Base-by-base conservation (phyloP, 345 rosid genomes). In the Salix exigua region DNA sequence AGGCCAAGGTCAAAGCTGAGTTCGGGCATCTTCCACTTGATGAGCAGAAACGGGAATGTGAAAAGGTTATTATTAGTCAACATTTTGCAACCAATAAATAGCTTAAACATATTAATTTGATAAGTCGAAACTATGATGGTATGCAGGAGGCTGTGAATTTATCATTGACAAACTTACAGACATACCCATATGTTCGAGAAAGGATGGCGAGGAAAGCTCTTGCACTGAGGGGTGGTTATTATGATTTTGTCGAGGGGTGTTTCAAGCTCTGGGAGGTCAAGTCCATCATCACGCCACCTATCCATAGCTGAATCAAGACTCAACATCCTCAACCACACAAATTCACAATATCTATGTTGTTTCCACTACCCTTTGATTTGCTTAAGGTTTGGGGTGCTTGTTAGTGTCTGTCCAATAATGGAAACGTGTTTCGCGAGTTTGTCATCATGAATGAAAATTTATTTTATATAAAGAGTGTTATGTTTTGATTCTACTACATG, bases 81-180 rank as follows among this genome's bases (percentile, higher is more conserved):
- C 7, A 51, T 18, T 19, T 19, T 19, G 3, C 6, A 18, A 19
- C 19, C 9, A 19, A 19, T 51, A 0, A 19, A 19, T 18, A 19
- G 23, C 58, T 51, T 8, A 51, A 50, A 51, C 19, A 51, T 18
- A 19, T 33, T 6, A 18, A 9, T 40, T 30, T n/a, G 11, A 30
- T 21, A 50, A n/a, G 1, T 6, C 25, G 44, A 26, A 19, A 25
- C 31, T 65, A 17, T 7, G 37, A 33, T 33, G 37, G 37, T 6
- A 50, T 25, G 70, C 83, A 83, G 83, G 86, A 83, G 65, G 76
- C 86, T 11, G 83, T 80, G 75, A 77, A 80, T 74, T 37, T 74
- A 2, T 83, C 86, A 11, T 50, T 80, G 19, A 26, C 16, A 16
- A 83, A 83, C 53, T 33, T 77, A 25, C 73, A 70, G 44, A 74